Evolutionary conservation across 2,329 filamentous ascomycete genomes (phyloP).

Genomic region (Aspergillus tanneri): DNA sequence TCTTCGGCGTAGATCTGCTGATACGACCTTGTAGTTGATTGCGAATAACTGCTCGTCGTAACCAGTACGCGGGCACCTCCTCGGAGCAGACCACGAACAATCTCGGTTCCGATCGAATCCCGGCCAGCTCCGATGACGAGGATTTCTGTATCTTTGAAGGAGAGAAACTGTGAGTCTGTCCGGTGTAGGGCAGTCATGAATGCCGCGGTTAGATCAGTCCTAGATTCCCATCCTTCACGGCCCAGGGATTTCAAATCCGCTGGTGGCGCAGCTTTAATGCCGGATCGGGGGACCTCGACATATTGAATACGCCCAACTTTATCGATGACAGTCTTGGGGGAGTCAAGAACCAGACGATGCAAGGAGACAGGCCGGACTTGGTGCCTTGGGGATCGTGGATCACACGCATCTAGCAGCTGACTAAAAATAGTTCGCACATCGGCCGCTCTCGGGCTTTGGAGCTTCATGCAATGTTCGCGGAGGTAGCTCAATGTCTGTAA

Average conservation of each 20-base stretch:
- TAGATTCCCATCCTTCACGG: too few species aligned
- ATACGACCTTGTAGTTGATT: conserved; percentile 98
- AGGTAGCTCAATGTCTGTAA: too few species aligned
- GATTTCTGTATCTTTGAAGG: conserved; percentile 90
- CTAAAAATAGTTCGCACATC: too few species aligned
- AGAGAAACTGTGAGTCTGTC: conserved; percentile 85
- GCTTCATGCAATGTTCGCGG: too few species aligned
- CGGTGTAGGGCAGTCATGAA: conserved; percentile 96
- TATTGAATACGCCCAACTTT: conserved; percentile 90
- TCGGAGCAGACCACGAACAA: conserved; percentile 91
- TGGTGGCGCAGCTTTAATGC: conserved; percentile 95
- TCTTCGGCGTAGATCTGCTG: conserved; percentile 97
- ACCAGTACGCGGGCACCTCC: conserved; percentile 96
- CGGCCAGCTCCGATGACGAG: conserved; percentile 98
- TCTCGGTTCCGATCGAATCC: conserved; percentile 95
- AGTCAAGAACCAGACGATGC: conserved; percentile 89
- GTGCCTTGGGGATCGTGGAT: too few species aligned
- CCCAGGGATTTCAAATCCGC: conserved; percentile 97
- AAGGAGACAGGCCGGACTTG: conserved; percentile 85
- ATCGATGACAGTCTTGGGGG: conserved; percentile 85
- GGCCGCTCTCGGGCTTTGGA: too few species aligned
- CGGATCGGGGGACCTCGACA: conserved; percentile 78
- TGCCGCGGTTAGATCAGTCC: too few species aligned
- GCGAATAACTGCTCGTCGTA: conserved; percentile 93
- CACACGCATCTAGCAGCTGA: too few species aligned